These are phyloP conservation scores for Tympanopsis confertula DNA, from an alignment of 2,329 filamentous ascomycete genomes.

Conservation along the genomic window DNA sequence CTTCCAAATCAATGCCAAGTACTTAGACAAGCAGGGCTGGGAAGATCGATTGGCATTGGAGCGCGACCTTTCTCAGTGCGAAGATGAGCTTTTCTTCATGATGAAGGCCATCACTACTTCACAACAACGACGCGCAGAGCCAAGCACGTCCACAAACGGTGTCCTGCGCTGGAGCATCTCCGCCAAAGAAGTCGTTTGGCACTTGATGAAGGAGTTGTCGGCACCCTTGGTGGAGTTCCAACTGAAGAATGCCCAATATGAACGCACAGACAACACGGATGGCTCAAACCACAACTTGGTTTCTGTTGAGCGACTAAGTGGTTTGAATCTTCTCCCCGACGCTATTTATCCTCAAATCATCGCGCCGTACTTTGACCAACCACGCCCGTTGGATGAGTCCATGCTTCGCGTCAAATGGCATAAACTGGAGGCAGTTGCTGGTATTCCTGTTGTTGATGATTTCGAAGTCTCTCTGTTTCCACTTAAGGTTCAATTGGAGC, in stretches of 20 bases:
- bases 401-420: slow-evolving; percentile 59
- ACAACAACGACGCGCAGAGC: neutral
- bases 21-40: slow-evolving; percentile 81
- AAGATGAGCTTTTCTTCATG: slow-evolving; percentile 97
- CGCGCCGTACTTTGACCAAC: slow-evolving; percentile 47
- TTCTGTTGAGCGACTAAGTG: slow-evolving; percentile 50
- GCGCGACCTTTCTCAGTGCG: slow-evolving; percentile 74
- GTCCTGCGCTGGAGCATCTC: slow-evolving; percentile 53
- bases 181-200: slow-evolving; percentile 61
- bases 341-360: slow-evolving; percentile 62
- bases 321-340: slow-evolving; percentile 51
- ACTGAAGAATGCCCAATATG: slow-evolving; percentile 50
- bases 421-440: slow-evolving; percentile 60
- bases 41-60: slow-evolving; percentile 82
- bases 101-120: slow-evolving; percentile 52
- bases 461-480: slow-evolving; percentile 59
- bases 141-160: slow-evolving; percentile 28
- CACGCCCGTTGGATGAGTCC: slow-evolving; percentile 23
- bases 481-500: slow-evolving; percentile 54
- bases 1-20: slow-evolving; percentile 84
- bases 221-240: slow-evolving; percentile 57
- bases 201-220: slow-evolving; percentile 48
- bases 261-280: slow-evolving; percentile 58
- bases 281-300: slow-evolving; percentile 57
- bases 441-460: slow-evolving; percentile 58